These are phyloP conservation scores for Lipomyces oligophaga DNA, from an alignment of 805 yeast species.

Conservation along the genomic window DNA sequence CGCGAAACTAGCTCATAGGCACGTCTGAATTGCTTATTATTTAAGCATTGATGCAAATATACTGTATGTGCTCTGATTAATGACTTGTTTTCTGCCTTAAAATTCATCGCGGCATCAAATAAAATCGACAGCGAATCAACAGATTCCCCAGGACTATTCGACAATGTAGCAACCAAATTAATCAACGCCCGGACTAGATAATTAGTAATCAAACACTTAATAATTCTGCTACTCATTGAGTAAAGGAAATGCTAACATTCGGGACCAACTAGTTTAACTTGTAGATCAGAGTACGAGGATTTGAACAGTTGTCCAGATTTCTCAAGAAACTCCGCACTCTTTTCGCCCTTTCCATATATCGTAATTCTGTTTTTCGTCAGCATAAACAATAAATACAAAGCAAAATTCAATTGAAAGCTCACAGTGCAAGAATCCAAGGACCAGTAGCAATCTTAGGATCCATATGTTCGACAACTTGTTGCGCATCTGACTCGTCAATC, in stretches of 20 bases:
- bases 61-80: conserved; percentile 23
- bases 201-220: neutral
- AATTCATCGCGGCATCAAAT: conserved; percentile 12
- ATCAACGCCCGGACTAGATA: conserved; percentile 8
- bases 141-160: too few relatives aligned
- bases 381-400: too few relatives aligned
- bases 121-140: too few relatives aligned
- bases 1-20: conserved; percentile 6
- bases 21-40: conserved; percentile 5
- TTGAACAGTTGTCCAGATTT: too few relatives aligned
- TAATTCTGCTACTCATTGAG: too few relatives aligned
- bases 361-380: too few relatives aligned
- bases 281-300: conserved; percentile 4
- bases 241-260: conserved; percentile 6
- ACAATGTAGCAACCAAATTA: neutral
- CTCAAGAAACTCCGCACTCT: too few relatives aligned
- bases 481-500: conserved; percentile 5
- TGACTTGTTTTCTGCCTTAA: too few relatives aligned
- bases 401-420: conserved; percentile 1
- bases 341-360: too few relatives aligned
- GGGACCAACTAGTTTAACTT: conserved; percentile 16
- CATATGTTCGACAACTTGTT: conserved; percentile 7
- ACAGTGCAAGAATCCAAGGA: conserved; percentile 23
- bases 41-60: conserved; percentile 12
- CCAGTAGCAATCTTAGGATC: conserved; percentile 16